phyloP scores from a whole-genome alignment of 441 rosid genomes.

The Biscutella laevigata region DNA sequence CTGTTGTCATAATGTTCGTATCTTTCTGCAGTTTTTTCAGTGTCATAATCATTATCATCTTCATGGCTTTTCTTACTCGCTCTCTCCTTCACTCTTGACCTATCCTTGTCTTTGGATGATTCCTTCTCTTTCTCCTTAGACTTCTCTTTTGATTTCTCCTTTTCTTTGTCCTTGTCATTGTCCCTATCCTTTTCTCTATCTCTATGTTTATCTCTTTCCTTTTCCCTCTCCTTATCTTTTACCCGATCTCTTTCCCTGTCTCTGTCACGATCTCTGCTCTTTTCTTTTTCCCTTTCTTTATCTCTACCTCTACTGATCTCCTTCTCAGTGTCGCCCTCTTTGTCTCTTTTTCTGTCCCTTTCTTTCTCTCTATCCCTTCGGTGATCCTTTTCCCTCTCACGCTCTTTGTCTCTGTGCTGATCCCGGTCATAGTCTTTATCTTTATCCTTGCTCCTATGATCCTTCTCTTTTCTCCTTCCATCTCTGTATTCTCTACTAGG shows the following conservation, averaged over 20 bases:
- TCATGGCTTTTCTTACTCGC: constrained; percentile 39
- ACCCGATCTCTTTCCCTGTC: constrained; percentile 39
- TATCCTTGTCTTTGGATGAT: constrained; percentile 26
- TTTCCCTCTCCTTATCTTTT: constrained; percentile 38
- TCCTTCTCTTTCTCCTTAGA: constrained; percentile 34
- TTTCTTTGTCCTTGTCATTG: constrained; percentile 29
- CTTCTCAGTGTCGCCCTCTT: constrained; percentile 38
- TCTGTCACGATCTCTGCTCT: constrained; percentile 45
- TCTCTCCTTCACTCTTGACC: constrained; percentile 39
- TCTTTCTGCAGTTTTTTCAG: constrained; percentile 36
- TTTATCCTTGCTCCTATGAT: constrained; percentile 47
- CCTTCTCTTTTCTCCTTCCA: constrained; percentile 44
- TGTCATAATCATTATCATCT: constrained; percentile 33
- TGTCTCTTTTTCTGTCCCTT: constrained; percentile 35
- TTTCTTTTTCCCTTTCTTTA: constrained; percentile 41
- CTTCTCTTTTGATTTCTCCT: too few species aligned
- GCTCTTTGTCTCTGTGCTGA: constrained; percentile 24
- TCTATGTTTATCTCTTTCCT: constrained; percentile 44
- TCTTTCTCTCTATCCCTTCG: constrained; percentile 31
- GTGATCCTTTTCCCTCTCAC: constrained; percentile 34
- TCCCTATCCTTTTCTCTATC: constrained; percentile 41
- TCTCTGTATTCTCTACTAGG: constrained; percentile 35
- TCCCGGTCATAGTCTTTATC: constrained; percentile 25
- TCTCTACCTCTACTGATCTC: constrained; percentile 35
- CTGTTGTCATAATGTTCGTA: constrained; percentile 35